A percentile compares a stretch with the other conserved stretches of the same genome.
These are phyloP conservation scores for Suillus ampliporus DNA, from an alignment of 768 basidiomycete genomes.

Conservation along the genomic window DNA sequence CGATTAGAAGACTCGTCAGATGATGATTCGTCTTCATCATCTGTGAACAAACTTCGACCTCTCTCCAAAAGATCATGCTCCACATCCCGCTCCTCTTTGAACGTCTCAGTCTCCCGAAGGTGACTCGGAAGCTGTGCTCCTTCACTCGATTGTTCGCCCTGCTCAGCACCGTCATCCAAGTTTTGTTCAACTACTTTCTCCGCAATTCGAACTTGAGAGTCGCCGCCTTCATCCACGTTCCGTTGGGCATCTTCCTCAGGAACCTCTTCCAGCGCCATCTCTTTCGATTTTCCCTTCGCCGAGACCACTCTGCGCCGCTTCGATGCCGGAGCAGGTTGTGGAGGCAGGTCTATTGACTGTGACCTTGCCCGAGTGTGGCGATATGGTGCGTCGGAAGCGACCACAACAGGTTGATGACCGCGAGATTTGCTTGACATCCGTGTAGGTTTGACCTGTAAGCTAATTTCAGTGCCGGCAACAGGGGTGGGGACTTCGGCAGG, in stretches of 20 bases:
- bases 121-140: neutral
- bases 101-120: conserved; percentile 14
- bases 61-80: conserved; percentile 27
- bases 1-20: neutral
- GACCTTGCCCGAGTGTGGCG: conserved; percentile 29
- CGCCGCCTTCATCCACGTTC: neutral
- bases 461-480: neutral
- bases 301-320: neutral
- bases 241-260: conserved; percentile 14
- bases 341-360: conserved; percentile 23
- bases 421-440: neutral
- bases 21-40: neutral
- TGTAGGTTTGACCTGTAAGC: neutral
- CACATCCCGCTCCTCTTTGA: conserved; percentile 29
- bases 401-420: neutral
- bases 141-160: neutral
- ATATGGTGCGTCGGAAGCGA: conserved; percentile 15
- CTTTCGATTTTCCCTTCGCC: conserved; percentile 16
- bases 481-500: neutral
- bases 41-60: neutral
- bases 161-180: neutral
- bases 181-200: too few relatives aligned
- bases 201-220: neutral
- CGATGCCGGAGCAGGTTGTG: conserved; percentile 7
- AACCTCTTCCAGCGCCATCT: conserved; percentile 8